These are phyloP conservation scores for Puccinia hordei DNA, from an alignment of 1,284 basidiomycete species.

Conservation along the genomic window DNA sequence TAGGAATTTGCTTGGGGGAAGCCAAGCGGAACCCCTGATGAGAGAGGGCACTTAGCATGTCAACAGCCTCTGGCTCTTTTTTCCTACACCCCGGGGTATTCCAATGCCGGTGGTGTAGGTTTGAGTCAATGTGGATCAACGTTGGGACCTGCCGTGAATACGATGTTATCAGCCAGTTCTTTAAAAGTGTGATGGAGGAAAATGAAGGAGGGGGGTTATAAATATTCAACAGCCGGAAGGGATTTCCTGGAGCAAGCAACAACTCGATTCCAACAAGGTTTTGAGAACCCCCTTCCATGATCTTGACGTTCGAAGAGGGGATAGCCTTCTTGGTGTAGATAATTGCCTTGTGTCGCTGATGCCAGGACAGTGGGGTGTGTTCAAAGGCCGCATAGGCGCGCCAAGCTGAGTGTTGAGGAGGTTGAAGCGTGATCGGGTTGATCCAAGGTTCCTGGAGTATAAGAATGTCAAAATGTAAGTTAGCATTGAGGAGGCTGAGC, in stretches of 20 bases:
- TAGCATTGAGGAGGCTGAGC: neutral
- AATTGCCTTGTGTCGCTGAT: neutral
- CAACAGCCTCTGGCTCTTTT: neutral
- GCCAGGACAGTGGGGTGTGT: neutral
- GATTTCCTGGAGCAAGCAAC: neutral
- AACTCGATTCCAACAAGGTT: neutral
- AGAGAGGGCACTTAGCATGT: neutral
- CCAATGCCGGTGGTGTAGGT: constrained; percentile 17
- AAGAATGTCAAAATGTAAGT: neutral
- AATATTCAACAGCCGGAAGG: neutral
- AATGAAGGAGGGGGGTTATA: constrained; percentile 23
- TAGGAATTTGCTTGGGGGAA: neutral
- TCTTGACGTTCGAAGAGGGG: neutral
- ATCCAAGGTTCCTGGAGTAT: neutral
- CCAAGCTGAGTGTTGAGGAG: neutral
- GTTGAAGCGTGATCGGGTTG: no score
- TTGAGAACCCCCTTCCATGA: neutral
- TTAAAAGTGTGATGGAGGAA: neutral
- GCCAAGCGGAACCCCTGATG: neutral
- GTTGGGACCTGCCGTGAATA: neutral
- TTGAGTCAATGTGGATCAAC: neutral
- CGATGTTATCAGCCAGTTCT: neutral
- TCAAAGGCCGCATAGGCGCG: neutral
- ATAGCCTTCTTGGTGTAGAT: neutral
- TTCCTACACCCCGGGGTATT: neutral